Conservation (phyloP, 805 yeast genomes). For the Hanseniaspora singularis region DNA sequence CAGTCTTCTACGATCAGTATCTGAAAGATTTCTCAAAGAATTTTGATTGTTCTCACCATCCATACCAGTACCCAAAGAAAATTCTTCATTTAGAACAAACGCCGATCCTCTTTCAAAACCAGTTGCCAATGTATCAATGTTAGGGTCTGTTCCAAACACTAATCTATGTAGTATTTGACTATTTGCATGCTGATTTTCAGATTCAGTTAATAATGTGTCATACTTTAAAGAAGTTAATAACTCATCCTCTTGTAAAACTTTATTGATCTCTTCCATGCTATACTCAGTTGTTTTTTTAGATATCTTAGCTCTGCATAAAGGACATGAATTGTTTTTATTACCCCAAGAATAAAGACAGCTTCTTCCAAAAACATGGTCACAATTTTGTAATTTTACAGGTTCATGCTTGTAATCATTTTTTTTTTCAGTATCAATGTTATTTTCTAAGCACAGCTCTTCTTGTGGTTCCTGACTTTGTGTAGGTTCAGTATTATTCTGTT, state of each 20-base stretch:
- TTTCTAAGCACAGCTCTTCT: not conserved
- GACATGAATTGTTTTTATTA: constrained; percentile 61
- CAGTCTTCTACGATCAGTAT: too few species aligned
- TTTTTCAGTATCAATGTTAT: not conserved
- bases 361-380: constrained; percentile 78
- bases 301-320: constrained; percentile 64
- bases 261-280: constrained; percentile 19
- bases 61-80: too few species aligned
- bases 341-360: constrained; percentile 83
- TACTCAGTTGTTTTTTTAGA: constrained; percentile 20
- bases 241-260: constrained; percentile 18
- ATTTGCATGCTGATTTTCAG: too few species aligned
- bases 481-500: too few species aligned
- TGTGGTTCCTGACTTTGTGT: not conserved
- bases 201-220: too few species aligned
- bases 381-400: constrained; percentile 59
- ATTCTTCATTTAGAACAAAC: too few species aligned
- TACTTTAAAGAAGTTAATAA: constrained; percentile 17
- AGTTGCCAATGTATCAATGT: too few species aligned
- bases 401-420: constrained; percentile 38
- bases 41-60: too few species aligned
- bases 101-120: too few species aligned
- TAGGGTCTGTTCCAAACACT: constrained; percentile 18
- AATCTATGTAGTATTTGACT: too few species aligned
- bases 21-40: too few species aligned